Conservation (phyloP, 2,329 filamentous ascomycete genomes). For the Fusarium floridanum region DNA sequence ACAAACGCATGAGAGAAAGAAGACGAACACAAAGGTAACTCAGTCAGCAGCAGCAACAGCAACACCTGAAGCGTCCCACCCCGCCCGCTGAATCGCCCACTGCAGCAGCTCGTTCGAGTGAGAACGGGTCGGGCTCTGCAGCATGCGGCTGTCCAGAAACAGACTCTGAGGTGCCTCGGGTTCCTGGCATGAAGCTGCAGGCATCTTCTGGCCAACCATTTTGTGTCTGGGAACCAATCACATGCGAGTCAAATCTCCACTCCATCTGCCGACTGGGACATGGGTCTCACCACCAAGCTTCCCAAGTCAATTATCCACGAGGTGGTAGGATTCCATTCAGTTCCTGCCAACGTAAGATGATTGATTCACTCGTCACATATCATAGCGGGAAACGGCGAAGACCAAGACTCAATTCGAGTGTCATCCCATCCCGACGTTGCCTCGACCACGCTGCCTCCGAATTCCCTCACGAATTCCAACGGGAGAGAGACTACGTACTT, state of each 20-base stretch:
- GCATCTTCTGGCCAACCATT: slow-evolving; percentile 21
- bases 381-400: neutral
- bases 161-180: slow-evolving; percentile 29
- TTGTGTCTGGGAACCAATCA: neutral
- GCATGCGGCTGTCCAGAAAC: slow-evolving; percentile 38
- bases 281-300: slow-evolving; percentile 12
- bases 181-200: slow-evolving; percentile 36
- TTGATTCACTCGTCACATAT: neutral
- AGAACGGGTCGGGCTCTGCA: slow-evolving; percentile 17
- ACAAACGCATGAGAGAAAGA: no score
- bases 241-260: neutral
- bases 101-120: slow-evolving; percentile 6
- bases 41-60: neutral
- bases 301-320: slow-evolving; percentile 11
- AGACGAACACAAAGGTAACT: no score
- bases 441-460: neutral
- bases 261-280: slow-evolving; percentile 4
- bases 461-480: neutral
- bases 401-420: neutral
- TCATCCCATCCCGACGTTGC: neutral
- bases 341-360: slow-evolving; percentile 5
- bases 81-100: slow-evolving; percentile 6
- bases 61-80: slow-evolving; percentile 5
- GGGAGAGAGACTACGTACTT: neutral
- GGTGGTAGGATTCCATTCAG: slow-evolving; percentile 15